Percentiles rank a stretch among this genome's conserved stretches.
phyloP scores from a whole-genome alignment of 2,329 filamentous ascomycete species.

The Paraphoma sp. region DNA sequence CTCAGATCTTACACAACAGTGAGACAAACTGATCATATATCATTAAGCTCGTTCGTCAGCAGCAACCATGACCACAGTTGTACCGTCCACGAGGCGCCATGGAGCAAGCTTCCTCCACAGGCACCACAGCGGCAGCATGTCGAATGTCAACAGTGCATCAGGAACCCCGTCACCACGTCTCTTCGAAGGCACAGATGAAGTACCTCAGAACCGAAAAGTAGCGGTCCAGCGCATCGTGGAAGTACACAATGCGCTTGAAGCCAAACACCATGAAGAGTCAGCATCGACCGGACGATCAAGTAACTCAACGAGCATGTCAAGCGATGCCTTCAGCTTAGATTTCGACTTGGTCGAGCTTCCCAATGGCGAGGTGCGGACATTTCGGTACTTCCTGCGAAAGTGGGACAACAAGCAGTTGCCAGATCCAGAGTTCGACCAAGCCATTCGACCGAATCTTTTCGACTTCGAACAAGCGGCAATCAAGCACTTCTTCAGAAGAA shows the following conservation, averaged over 20 bases:
- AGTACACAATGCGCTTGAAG: slow-evolving; percentile 21
- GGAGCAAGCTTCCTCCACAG: slow-evolving; percentile 9
- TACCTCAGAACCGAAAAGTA: slow-evolving; percentile 19
- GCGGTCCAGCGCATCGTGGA: slow-evolving; percentile 22
- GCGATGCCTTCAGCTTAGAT: slow-evolving; percentile 20
- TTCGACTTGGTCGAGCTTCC: slow-evolving; percentile 16
- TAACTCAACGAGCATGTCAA: slow-evolving; percentile 10
- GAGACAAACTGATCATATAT: not conserved
- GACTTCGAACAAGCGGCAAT: slow-evolving; percentile 25
- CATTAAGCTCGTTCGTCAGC: not conserved
- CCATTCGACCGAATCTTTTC: slow-evolving; percentile 7
- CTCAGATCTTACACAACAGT: not conserved
- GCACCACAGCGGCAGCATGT: slow-evolving; percentile 13
- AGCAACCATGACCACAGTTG: slow-evolving; percentile 13
- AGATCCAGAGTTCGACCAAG: slow-evolving; percentile 25
- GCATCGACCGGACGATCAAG: slow-evolving; percentile 3
- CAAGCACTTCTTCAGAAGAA: slow-evolving; percentile 30
- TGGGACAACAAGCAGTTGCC: slow-evolving; percentile 21
- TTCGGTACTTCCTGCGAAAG: slow-evolving; percentile 25
- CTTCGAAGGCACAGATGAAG: slow-evolving; percentile 25
- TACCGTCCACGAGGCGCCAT: slow-evolving; percentile 9
- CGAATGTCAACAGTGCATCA: slow-evolving; percentile 2
- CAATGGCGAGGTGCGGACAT: slow-evolving; percentile 29
- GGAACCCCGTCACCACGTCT: not conserved
- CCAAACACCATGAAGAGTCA: slow-evolving; percentile 8